Conservation (phyloP, 257 asterid species). For the Nicotiana otophora region DNA sequence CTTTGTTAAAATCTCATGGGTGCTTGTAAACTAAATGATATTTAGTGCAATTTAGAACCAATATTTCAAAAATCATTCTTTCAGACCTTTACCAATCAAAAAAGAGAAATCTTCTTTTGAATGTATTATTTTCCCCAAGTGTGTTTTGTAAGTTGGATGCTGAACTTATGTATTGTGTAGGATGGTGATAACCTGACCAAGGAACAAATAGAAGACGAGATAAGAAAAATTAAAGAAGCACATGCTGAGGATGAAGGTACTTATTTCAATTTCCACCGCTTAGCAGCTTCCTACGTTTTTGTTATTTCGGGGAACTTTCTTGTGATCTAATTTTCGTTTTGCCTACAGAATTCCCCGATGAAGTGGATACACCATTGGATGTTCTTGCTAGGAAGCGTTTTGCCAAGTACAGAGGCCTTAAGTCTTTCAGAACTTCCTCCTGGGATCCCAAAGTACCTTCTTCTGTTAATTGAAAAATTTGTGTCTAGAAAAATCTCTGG, state of each 20-base stretch:
- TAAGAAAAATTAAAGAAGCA: constrained; percentile 73
- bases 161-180: constrained; percentile 34
- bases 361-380: constrained; percentile 92
- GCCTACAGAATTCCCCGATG: constrained; percentile 85
- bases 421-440: constrained; percentile 90
- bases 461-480: constrained; percentile 6
- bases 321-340: background rate
- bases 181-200: constrained; percentile 69
- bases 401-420: constrained; percentile 91
- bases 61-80: too few relatives aligned
- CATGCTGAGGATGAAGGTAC: constrained; percentile 97
- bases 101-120: background rate
- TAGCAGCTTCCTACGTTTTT: constrained; percentile 3
- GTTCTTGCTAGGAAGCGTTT: constrained; percentile 88
- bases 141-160: constrained; percentile 8
- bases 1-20: background rate
- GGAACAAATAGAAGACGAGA: constrained; percentile 87
- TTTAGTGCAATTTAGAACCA: background rate
- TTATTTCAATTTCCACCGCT: background rate
- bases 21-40: background rate
- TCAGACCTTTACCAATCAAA: background rate
- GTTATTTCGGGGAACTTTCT: background rate
- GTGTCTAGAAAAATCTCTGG: background rate
- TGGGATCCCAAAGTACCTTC: constrained; percentile 94
- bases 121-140: background rate